Evolutionary conservation across 2,329 filamentous ascomycete genomes (phyloP), one percentile per base, ranked within the genome.

Genomic region (Gyromitra esculenta): DNA sequence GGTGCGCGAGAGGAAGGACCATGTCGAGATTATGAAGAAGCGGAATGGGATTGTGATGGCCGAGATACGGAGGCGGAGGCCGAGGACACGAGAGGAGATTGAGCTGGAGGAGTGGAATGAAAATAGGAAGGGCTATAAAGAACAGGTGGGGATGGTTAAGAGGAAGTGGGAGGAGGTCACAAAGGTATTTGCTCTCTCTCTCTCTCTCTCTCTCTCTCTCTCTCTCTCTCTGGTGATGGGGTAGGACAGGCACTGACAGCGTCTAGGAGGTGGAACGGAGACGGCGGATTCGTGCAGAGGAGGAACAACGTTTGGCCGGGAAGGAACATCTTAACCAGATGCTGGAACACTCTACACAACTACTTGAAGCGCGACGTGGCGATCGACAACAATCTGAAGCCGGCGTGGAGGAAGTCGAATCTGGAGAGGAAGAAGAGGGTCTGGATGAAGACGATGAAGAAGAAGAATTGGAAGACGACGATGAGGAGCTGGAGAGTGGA

Each of bases 41-140:
- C 75, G 79, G 35, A 80, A 81, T 63, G 79, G 76, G 15, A 79
- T 79, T 52, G 77, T 80, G 54, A 80, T 80, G 68, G 95, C 95
- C 0, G 89, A 92, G 81, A 91, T 80, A 86, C 91, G 68, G 91
- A 93, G 89, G 69, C 89, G 89, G 70, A 91, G 93, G 80, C 91
- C 91, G 9, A 93, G 93, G 80, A 90, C 91, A 0, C 86, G 88
- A 0, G 93, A 97, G 81, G 91, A 98, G 82, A 87, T 97, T 18
- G 90, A 94, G 80, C 89, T 88, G 13, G 95, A 98, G 82, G 90
- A 92, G 75, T 87, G 88, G 68, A 89, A 91, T 31, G 87, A 90
- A 80, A 90, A 90, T 83, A 86, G 90, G 77, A 84, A 85, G 59
- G 88, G 89, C 37, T 97, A 96, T 83, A 92, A 89, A 77, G 88